Evolutionary conservation across 768 basidiomycete species (phyloP).

Genomic region (Crassisporium funariophilum): DNA sequence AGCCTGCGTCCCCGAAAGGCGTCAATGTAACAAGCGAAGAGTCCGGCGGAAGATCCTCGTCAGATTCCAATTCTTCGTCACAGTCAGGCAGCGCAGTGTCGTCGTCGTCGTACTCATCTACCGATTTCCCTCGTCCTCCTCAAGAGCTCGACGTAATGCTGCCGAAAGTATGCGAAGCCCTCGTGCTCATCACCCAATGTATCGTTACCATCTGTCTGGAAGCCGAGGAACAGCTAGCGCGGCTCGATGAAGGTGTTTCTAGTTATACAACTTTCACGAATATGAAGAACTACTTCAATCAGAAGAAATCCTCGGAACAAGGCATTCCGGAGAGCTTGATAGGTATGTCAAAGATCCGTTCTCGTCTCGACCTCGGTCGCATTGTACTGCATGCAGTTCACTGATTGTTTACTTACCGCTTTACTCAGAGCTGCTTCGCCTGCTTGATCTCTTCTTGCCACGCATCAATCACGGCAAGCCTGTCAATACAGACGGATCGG

Average conservation of each 20-base stretch:
- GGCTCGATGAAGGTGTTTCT: constrained; percentile 18
- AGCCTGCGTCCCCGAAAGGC: constrained; percentile 12
- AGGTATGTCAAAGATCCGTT: constrained; percentile 42
- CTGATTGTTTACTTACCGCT: constrained; percentile 3
- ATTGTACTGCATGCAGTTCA: constrained; percentile 13
- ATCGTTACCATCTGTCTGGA: constrained; percentile 65
- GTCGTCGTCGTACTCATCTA: constrained; percentile 13
- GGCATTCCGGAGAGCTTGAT: constrained; percentile 59
- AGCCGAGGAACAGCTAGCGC: constrained; percentile 38
- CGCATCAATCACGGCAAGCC: constrained; percentile 80
- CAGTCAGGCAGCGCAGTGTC: constrained; percentile 6
- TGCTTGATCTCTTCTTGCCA: constrained; percentile 83
- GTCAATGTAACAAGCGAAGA: not conserved
- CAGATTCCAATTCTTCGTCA: constrained; percentile 17
- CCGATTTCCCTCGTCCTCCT: constrained; percentile 27
- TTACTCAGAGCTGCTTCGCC: constrained; percentile 63
- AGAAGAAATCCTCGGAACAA: constrained; percentile 40
- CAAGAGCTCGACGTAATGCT: constrained; percentile 66
- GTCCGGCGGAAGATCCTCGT: constrained; percentile 11
- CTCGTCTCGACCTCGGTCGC: constrained; percentile 1
- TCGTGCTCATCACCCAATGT: constrained; percentile 79
- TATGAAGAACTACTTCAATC: constrained; percentile 46
- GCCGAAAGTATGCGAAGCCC: constrained; percentile 78
- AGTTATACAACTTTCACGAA: constrained; percentile 25
- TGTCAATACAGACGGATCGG: constrained; percentile 34